phyloP scores from a whole-genome alignment of 768 basidiomycete genomes.

The Lactarius sp. region DNA sequence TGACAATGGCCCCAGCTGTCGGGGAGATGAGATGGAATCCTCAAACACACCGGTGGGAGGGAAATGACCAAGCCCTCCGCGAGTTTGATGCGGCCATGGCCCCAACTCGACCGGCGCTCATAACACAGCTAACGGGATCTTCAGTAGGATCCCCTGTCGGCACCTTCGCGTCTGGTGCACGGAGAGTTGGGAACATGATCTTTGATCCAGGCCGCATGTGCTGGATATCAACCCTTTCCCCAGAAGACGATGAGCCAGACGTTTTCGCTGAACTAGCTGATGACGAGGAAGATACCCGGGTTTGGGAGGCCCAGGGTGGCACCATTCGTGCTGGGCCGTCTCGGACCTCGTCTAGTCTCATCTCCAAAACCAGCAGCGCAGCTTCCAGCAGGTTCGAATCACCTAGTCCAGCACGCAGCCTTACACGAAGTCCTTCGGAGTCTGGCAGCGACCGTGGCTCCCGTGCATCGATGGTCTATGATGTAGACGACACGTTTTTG shows the following conservation, averaged over 20 bases:
- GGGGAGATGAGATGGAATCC: conserved; percentile 99
- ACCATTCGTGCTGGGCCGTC: conserved; percentile 68
- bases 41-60: conserved; percentile 86
- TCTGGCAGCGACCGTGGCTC: conserved; percentile 77
- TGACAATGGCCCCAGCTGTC: conserved; percentile 50
- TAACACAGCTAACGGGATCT: conserved; percentile 90
- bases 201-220: conserved; percentile 95
- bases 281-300: conserved; percentile 76
- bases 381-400: conserved; percentile 37
- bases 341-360: conserved; percentile 4
- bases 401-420: conserved; percentile 57
- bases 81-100: conserved; percentile 83
- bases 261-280: conserved; percentile 92
- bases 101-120: conserved; percentile 89
- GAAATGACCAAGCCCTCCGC: conserved; percentile 86
- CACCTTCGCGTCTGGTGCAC: conserved; percentile 69
- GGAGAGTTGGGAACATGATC: conserved; percentile 96
- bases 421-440: conserved; percentile 65
- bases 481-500: conserved; percentile 71
- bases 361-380: conserved; percentile 31
- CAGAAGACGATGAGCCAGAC: conserved; percentile 91
- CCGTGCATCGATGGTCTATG: conserved; percentile 70
- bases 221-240: conserved; percentile 82
- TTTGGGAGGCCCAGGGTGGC: conserved; percentile 67
- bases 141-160: conserved; percentile 75